These are phyloP conservation scores for Sporothrix curviconia DNA, from an alignment of 2,329 filamentous ascomycete genomes.

Conservation along the genomic window DNA sequence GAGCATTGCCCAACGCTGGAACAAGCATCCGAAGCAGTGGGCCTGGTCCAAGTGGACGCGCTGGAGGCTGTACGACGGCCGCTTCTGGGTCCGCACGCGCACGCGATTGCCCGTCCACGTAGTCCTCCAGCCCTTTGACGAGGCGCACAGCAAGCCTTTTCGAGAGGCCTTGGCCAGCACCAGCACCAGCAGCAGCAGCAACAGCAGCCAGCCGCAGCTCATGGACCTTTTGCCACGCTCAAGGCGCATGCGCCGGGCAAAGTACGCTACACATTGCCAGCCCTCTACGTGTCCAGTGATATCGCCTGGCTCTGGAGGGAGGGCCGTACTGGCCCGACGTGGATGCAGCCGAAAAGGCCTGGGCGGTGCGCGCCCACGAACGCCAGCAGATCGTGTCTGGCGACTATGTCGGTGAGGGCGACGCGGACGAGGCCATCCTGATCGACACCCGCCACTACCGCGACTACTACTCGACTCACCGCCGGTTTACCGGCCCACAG, in stretches of 20 bases:
- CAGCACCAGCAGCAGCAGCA: not conserved
- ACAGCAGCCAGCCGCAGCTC: not conserved
- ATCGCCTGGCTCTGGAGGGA: conserved; percentile 22
- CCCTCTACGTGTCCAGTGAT: conserved; percentile 41
- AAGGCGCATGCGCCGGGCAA: conserved; percentile 48
- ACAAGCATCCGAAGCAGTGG: conserved; percentile 17
- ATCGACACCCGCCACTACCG: not conserved
- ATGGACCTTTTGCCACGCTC: conserved; percentile 35
- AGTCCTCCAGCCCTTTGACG: conserved; percentile 40
- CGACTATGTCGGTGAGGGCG: not conserved
- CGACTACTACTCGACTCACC: not conserved
- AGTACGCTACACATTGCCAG: conserved; percentile 49
- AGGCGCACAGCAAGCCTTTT: conserved; percentile 41
- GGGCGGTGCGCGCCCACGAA: not conserved
- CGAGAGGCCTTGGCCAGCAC: conserved; percentile 33
- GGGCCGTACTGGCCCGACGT: conserved; percentile 17
- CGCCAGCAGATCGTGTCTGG: not conserved
- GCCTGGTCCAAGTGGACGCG: conserved; percentile 26
- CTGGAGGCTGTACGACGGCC: conserved; percentile 49
- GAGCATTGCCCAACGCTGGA: conserved; percentile 13
- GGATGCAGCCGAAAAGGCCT: too few species aligned
- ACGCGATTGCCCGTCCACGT: conserved; percentile 37
- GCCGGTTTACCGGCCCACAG: not conserved
- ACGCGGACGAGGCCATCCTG: not conserved
- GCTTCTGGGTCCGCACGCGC: conserved; percentile 52